phyloP scores from a whole-genome alignment of 2,329 filamentous ascomycete genomes.

The Sphaerulina vaccinii region DNA sequence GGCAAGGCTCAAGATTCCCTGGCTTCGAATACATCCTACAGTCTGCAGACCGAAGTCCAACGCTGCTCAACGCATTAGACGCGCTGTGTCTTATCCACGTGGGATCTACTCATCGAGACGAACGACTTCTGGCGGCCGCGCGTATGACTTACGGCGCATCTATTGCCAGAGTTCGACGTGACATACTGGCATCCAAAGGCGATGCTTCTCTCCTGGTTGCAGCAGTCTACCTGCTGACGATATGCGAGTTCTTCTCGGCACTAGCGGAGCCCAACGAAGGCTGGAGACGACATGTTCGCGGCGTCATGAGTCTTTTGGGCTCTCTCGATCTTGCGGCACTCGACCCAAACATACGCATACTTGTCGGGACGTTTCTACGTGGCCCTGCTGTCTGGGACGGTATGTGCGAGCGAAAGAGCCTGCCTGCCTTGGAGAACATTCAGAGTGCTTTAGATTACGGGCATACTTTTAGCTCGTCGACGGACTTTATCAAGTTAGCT shows the following conservation, averaged over 20 bases:
- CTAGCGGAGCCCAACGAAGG: neutral
- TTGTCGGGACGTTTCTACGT: slow-evolving; percentile 1
- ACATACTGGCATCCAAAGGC: neutral
- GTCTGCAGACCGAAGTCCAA: neutral
- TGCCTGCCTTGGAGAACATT: neutral
- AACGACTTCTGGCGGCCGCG: slow-evolving; percentile 2
- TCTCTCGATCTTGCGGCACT: slow-evolving; percentile 8
- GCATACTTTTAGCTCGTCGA: neutral
- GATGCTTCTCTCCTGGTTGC: slow-evolving; percentile 5
- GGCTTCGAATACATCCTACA: neutral
- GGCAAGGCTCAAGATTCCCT: neutral
- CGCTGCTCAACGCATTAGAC: neutral
- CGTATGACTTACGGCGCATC: slow-evolving; percentile 5
- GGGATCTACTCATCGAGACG: neutral
- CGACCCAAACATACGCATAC: slow-evolving; percentile 6
- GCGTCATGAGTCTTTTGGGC: slow-evolving; percentile 1
- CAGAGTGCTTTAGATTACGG: slow-evolving; percentile 1
- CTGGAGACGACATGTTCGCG: slow-evolving; percentile 14
- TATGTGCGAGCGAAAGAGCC: slow-evolving; percentile 5
- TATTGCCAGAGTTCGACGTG: neutral
- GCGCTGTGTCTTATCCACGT: slow-evolving; percentile 4
- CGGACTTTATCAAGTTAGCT: neutral
- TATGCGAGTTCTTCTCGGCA: slow-evolving; percentile 11
- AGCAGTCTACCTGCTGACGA: neutral
- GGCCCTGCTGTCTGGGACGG: slow-evolving; percentile 9